These are phyloP conservation scores for Coniferiporia sulphurascens DNA, from an alignment of 1,284 basidiomycete species.

Conservation along the genomic window DNA sequence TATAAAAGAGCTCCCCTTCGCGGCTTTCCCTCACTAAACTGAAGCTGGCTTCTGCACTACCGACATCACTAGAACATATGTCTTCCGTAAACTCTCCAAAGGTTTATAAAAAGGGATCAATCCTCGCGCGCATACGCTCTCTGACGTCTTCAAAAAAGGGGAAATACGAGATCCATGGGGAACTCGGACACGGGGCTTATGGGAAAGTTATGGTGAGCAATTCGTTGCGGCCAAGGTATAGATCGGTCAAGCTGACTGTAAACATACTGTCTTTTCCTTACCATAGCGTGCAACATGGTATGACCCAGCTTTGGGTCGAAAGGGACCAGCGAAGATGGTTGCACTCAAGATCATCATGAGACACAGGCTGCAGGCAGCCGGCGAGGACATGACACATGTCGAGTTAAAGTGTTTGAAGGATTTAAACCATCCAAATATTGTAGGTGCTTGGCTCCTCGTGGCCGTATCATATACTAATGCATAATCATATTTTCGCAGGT, in stretches of 20 bases:
- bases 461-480: neutral
- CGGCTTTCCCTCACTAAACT: too few species aligned
- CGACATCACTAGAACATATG: too few species aligned
- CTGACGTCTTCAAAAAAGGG: neutral
- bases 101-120: too few species aligned
- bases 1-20: too few species aligned
- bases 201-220: neutral
- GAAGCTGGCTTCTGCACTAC: too few species aligned
- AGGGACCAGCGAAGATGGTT: neutral
- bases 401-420: neutral
- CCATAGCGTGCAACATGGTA: neutral
- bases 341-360: constrained; percentile 1
- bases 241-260: neutral
- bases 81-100: too few species aligned
- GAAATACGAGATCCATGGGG: neutral
- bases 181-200: neutral
- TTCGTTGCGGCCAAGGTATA: neutral
- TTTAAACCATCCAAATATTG: constrained; percentile 1
- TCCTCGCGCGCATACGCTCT: too few species aligned
- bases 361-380: neutral
- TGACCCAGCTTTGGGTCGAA: neutral
- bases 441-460: neutral
- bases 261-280: neutral
- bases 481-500: neutral
- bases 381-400: neutral